phyloP scores from a whole-genome alignment of 2,329 filamentous ascomycete genomes.

The Triangularia verruculosa region DNA sequence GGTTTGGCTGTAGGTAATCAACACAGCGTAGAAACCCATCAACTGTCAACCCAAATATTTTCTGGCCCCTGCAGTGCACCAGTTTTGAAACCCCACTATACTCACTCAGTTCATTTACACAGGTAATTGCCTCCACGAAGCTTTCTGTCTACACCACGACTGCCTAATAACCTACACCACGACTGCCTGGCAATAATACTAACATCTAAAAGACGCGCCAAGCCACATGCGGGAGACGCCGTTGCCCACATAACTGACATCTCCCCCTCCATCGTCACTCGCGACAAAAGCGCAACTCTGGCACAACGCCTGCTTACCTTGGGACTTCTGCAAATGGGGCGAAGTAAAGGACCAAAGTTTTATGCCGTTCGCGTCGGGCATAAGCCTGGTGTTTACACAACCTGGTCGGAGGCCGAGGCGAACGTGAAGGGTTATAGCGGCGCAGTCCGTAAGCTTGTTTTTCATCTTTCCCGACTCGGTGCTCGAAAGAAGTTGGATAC shows the following conservation, averaged over 20 bases:
- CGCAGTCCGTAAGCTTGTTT: conserved; percentile 39
- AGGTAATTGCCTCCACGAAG: not conserved
- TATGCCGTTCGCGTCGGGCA: not conserved
- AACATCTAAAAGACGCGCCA: not conserved
- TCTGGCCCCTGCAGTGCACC: not conserved
- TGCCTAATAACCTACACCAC: no score
- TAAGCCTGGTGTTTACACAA: conserved; percentile 56
- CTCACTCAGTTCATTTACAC: not conserved
- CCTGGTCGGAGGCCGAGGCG: conserved; percentile 75
- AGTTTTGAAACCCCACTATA: not conserved
- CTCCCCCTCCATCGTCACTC: not conserved
- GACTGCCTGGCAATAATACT: not conserved
- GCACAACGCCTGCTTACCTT: not conserved
- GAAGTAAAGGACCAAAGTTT: not conserved
- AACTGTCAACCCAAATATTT: not conserved
- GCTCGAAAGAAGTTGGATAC: conserved; percentile 30
- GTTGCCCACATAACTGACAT: not conserved
- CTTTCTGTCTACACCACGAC: not conserved
- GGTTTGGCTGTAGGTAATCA: not conserved
- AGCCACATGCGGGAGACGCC: not conserved
- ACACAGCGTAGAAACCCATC: not conserved
- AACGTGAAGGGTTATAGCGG: conserved; percentile 59
- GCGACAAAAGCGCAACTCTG: not conserved
- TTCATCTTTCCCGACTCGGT: conserved; percentile 29
- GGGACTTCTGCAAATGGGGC: not conserved